Base-by-base conservation (phyloP, 1,284 basidiomycete genomes). In the Malassezia sp. region DNA sequence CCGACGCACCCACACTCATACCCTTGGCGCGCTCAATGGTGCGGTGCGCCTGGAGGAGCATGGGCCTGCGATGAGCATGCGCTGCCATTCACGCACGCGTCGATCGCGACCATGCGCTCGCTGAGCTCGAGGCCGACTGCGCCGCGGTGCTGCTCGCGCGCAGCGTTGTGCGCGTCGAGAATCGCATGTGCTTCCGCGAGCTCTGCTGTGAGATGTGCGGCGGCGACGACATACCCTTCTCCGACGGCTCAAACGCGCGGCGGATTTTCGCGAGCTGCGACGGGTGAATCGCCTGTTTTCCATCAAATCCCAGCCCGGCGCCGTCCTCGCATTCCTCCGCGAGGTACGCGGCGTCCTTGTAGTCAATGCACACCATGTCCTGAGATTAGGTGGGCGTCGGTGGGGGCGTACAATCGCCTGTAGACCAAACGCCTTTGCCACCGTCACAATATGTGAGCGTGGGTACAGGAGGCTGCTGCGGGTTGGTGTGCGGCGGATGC, bases 231-330 rank as follows among this genome's bases (percentile, higher is more conserved):
- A 28, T 45, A 81, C 86, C 85, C 71, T 79, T 72, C 15, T 76
- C 71, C 0, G 79, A 80, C 0, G 89, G 89, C 0, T 84, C 78
- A 67, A 84, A 95, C 0, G 81, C 81, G 3, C 42, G 26, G 56
- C 89, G 85, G 30, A 91, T 87, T 5, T 77, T 74, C 18, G 79
- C 78, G 3, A 93, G 79, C 71, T 96, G 90, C 11, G 74, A 74
- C 0, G 90, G 89, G 71, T 96, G 90, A 41, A 96, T 91, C 1
- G 85, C 87, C 85, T 93, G 89, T 35, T 71, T 71, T 7, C 66
- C 68, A 37, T 69, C 63, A 36, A 56, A 68, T 0, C 68, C 68
- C 4, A 71, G 38, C 43, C 55, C 32, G n/a, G 55, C 52, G 10
- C 58, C 68, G 58, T 91, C 86, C 48, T 76, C 71, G 44, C 83